A percentile compares a stretch with the other conserved stretches of the same genome.
Conservation (phyloP, 768 basidiomycete species). For the Saitozyma sp. region DNA sequence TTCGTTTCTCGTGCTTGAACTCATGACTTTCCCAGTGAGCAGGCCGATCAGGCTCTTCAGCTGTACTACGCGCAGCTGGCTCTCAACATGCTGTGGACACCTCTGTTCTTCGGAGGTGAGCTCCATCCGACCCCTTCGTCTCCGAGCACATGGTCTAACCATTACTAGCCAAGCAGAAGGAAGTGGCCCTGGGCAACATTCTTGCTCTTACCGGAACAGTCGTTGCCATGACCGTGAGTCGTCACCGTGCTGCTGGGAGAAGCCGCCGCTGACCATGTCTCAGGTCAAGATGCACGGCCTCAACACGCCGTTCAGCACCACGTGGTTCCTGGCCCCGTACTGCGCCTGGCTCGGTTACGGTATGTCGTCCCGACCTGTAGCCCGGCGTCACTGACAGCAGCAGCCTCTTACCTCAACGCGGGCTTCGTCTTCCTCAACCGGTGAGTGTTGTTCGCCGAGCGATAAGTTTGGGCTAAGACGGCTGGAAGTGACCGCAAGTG, state of each 20-base stretch:
- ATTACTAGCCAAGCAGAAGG: slow-evolving; percentile 54
- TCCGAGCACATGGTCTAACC: slow-evolving; percentile 8
- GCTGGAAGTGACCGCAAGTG: too few relatives aligned
- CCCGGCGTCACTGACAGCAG: slow-evolving; percentile 2
- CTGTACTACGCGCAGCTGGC: slow-evolving; percentile 66
- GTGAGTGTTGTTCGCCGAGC: slow-evolving; percentile 11
- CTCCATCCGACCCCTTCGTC: neutral
- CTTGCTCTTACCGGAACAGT: slow-evolving; percentile 60
- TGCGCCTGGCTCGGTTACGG: slow-evolving; percentile 65
- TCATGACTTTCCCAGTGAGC: slow-evolving; percentile 47
- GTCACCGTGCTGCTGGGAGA: too few relatives aligned
- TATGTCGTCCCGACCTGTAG: slow-evolving; percentile 19
- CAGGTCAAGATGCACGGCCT: slow-evolving; percentile 61
- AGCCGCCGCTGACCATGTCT: neutral
- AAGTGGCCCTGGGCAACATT: slow-evolving; percentile 62
- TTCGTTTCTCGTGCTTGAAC: neutral
- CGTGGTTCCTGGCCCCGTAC: slow-evolving; percentile 65
- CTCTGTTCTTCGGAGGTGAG: slow-evolving; percentile 63
- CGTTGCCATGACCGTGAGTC: slow-evolving; percentile 63
- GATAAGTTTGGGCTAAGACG: too few relatives aligned
- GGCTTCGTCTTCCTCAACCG: slow-evolving; percentile 59
- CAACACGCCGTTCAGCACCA: slow-evolving; percentile 54
- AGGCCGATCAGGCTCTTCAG: slow-evolving; percentile 58
- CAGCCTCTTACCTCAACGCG: slow-evolving; percentile 68
- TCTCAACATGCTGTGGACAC: slow-evolving; percentile 65